Percentiles rank a stretch among this genome's conserved stretches.
These are phyloP conservation scores for Rhizoclosmatium sp. DNA, from an alignment of 192 early-diverging fungal genomes.

Conservation along the genomic window DNA sequence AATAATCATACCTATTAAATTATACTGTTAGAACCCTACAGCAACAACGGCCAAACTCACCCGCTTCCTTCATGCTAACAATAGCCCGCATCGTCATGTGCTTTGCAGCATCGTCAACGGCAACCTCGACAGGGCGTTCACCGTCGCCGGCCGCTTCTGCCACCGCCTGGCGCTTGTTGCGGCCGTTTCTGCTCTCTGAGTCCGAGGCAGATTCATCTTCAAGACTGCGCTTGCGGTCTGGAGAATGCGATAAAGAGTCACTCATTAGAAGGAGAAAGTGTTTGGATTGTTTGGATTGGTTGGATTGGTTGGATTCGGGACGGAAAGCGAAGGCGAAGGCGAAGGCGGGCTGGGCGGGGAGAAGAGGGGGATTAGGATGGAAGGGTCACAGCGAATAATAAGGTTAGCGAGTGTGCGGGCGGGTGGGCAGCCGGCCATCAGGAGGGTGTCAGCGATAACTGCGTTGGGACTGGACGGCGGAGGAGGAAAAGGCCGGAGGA, in stretches of 20 bases:
- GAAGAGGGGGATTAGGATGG: not conserved
- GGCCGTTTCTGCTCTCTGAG: conserved; percentile 40
- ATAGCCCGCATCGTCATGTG: conserved; percentile 83
- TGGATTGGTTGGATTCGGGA: not conserved
- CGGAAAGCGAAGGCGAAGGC: not conserved
- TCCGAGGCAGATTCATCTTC: conserved; percentile 47
- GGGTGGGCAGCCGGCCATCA: not conserved
- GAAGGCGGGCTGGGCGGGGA: not conserved
- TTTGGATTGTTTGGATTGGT: conserved; percentile 5
- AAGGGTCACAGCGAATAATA: not conserved
- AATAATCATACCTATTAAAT: conserved; percentile 63
- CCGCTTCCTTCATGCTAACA: conserved; percentile 92
- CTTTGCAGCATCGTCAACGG: not conserved
- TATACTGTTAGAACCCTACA: not conserved
- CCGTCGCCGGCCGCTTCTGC: conserved; percentile 5
- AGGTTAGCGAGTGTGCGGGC: not conserved
- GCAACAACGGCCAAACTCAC: conserved; percentile 23
- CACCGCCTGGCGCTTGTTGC: conserved; percentile 50
- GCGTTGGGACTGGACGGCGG: not conserved
- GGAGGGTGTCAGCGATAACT: not conserved
- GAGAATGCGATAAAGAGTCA: conserved; percentile 31
- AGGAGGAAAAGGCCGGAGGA: not conserved
- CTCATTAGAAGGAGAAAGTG: not conserved
- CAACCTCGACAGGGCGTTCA: not conserved
- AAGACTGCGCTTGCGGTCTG: conserved; percentile 51